These are phyloP conservation scores for Mycena venus DNA, from an alignment of 768 basidiomycete species.

Conservation along the genomic window DNA sequence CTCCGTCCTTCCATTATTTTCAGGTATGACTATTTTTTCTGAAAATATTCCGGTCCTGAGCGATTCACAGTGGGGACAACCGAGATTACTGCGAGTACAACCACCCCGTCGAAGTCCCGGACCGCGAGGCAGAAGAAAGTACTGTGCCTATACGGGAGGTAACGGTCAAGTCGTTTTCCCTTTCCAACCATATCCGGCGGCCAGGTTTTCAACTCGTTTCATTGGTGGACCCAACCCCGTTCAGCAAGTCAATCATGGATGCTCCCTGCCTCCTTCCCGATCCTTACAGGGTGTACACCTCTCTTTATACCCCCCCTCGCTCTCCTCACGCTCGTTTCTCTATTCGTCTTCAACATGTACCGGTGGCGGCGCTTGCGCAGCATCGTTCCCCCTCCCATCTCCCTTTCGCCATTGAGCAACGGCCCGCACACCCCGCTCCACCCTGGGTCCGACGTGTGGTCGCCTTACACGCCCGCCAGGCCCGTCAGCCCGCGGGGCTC, in stretches of 20 bases:
- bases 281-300: conserved; percentile 69
- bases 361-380: conserved; percentile 39
- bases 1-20: conserved; percentile 80
- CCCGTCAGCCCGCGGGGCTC: conserved; percentile 55
- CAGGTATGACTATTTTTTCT: conserved; percentile 61
- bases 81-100: conserved; percentile 90
- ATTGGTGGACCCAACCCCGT: conserved; percentile 53
- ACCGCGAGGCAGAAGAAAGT: conserved; percentile 35
- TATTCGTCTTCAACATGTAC: conserved; percentile 61
- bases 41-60: conserved; percentile 12
- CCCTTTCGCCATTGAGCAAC: conserved; percentile 46
- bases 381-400: conserved; percentile 43
- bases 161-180: conserved; percentile 90
- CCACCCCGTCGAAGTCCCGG: conserved; percentile 57
- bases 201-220: conserved; percentile 93
- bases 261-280: conserved; percentile 86
- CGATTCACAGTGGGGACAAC: conserved; percentile 80
- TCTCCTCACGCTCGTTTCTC: conserved; percentile 63
- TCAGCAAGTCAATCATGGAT: conserved; percentile 66
- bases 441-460: conserved; percentile 54
- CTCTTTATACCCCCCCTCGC: conserved; percentile 75
- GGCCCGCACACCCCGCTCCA: conserved; percentile 39
- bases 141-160: conserved; percentile 72
- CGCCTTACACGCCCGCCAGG: conserved; percentile 52
- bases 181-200: conserved; percentile 74